These are phyloP conservation scores for Penicillium frequentans DNA, from an alignment of 2,329 filamentous ascomycete genomes.

Conservation along the genomic window DNA sequence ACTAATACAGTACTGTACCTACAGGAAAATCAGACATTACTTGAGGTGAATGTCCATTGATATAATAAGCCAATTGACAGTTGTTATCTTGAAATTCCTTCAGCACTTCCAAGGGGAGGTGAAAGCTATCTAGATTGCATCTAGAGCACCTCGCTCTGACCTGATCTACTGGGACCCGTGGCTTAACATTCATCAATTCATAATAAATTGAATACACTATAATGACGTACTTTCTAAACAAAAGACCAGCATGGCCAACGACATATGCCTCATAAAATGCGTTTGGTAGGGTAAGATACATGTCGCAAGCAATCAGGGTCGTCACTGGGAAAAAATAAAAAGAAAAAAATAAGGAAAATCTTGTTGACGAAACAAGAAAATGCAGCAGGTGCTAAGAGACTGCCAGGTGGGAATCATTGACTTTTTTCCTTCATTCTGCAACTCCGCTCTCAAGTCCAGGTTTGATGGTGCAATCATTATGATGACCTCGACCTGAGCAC, in stretches of 20 bases:
- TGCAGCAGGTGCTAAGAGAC: conserved; percentile 20
- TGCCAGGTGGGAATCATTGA: conserved; percentile 14
- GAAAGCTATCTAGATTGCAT: no score
- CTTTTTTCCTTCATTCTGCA: conserved; percentile 16
- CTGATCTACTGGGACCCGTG: neutral
- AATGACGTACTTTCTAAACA: conserved; percentile 6
- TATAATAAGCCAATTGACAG: neutral
- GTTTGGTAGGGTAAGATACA: conserved; percentile 35
- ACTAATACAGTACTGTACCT: neutral
- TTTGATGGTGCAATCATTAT: conserved; percentile 6
- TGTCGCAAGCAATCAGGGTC: conserved; percentile 30
- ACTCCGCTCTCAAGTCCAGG: conserved; percentile 11
- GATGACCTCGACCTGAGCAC: conserved; percentile 2
- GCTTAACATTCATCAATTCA: neutral
- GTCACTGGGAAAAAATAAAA: conserved; percentile 17
- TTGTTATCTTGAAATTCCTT: no score
- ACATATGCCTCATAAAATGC: conserved; percentile 29
- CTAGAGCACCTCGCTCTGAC: neutral
- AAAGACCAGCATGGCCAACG: conserved; percentile 8
- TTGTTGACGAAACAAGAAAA: conserved; percentile 1
- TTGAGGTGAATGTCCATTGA: neutral
- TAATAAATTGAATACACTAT: conserved; percentile 4
- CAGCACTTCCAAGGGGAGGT: no score
- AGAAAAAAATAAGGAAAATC: neutral
- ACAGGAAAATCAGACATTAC: neutral